Base-by-base conservation (phyloP, 1,139 yeast species). In the Yamadazyma sp. region DNA sequence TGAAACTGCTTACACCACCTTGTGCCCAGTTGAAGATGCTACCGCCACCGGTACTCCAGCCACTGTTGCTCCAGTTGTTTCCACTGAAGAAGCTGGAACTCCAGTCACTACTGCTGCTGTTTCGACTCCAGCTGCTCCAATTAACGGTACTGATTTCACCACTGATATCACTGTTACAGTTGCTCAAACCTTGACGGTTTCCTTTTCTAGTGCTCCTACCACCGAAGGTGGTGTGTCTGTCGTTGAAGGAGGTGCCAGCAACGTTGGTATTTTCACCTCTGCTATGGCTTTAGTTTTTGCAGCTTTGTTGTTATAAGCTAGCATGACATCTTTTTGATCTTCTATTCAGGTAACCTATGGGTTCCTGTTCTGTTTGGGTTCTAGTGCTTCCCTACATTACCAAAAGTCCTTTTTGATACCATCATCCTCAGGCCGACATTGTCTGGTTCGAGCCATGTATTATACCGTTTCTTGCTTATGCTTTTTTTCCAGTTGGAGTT, bases 1-100 rank as follows among this genome's bases (percentile, higher is more conserved):
- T 31, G 54, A 45, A 33, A 56, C 68, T 38, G 47, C 50, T 41
- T 56, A 52, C 58, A 61, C 67, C 46, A 60, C 69, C 34, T 61
- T 52, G 54, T 59, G 64, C 44, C 66, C 67, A 39, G 44, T 54
- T 40, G 37, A 48, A 30, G 47, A 50, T 26, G 44, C 58, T 15
- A 33, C 45, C 31, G 39, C 47, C 14, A 20, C 48, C 22, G 32
- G 40, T 26, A 24, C 46, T 15, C 28, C 44, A 31, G 33, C 41
- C 21, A 35, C 21, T 4, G 22, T 34, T 18, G 43, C 28, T 33
- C 21, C 41, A 25, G 27, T 22, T 21, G 26, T 33, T 37, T 33
- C 33, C 21, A 34, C 38, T 27, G 29, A 41, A 16, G 28, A 31
- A 11, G 33, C 39, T 12, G 36, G 40, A 31, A 34, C 38, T 13